Conservation (phyloP, 768 basidiomycete genomes). For the Hemileccinum impolitum region DNA sequence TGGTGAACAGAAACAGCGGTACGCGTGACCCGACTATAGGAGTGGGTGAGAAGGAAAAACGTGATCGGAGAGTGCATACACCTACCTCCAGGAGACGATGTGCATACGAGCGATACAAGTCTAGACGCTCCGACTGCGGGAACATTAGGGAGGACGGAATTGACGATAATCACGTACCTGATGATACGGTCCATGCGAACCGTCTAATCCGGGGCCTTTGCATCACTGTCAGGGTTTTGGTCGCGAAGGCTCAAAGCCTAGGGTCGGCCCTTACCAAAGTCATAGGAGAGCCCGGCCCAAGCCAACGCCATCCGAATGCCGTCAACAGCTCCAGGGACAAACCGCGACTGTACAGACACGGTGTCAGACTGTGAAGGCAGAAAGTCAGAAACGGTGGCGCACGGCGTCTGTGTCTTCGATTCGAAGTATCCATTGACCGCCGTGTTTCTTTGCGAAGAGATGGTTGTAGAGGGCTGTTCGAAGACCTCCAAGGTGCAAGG, state of each 20-base stretch:
- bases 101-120: conserved; percentile 76
- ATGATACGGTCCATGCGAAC: conserved; percentile 47
- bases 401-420: conserved; percentile 97
- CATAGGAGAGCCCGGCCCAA: conserved; percentile 92
- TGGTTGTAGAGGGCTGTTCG: conserved; percentile 94
- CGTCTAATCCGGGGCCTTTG: conserved; percentile 73
- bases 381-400: conserved; percentile 21
- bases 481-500: conserved; percentile 91
- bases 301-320: conserved; percentile 69
- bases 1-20: conserved; percentile 90
- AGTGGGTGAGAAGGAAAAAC: not conserved
- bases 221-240: conserved; percentile 3
- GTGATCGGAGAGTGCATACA: not conserved
- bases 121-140: conserved; percentile 78
- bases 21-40: conserved; percentile 77
- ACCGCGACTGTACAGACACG: conserved; percentile 53
- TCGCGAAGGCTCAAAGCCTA: too few species aligned
- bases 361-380: not conserved
- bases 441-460: conserved; percentile 73
- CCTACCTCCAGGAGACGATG: conserved; percentile 73
- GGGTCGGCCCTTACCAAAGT: conserved; percentile 66
- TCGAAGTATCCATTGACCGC: conserved; percentile 87
- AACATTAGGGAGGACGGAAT: conserved; percentile 1
- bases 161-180: conserved; percentile 70
- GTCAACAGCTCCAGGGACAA: conserved; percentile 82